Conservation (phyloP, 441 rosid genomes). For the Erodium texanum region DNA sequence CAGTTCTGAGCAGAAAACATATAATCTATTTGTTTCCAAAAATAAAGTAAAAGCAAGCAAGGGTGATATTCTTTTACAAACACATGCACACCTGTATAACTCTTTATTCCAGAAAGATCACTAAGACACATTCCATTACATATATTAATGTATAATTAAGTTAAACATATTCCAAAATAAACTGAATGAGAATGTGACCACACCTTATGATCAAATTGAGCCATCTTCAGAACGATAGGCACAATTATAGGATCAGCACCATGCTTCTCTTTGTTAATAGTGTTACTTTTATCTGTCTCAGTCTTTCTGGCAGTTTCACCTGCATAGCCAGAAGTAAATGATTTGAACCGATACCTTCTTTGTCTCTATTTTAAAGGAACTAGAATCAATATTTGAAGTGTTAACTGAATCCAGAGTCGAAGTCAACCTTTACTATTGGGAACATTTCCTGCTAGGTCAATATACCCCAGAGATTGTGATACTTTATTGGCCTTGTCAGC, state of each 20-base stretch:
- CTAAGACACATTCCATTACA: neutral
- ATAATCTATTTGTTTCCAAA: neutral
- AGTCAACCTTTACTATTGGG: conserved; percentile 35
- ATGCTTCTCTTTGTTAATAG: conserved; percentile 45
- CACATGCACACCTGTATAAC: neutral
- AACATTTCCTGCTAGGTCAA: conserved; percentile 30
- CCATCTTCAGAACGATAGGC: conserved; percentile 86
- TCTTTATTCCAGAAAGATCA: neutral
- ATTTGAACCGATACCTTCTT: neutral
- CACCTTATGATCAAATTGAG: conserved; percentile 93
- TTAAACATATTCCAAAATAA: neutral
- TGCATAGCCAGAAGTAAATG: conserved; percentile 20
- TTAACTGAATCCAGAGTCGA: conserved; percentile 5
- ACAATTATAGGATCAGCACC: conserved; percentile 72
- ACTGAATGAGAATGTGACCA: conserved; percentile 12
- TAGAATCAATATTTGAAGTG: neutral
- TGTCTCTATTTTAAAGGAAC: neutral
- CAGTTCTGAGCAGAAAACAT: too few relatives aligned
- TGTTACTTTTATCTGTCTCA: conserved; percentile 21
- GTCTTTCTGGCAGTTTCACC: conserved; percentile 39
- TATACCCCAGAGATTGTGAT: conserved; percentile 28
- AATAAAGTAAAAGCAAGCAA: neutral
- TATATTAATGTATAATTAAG: neutral
- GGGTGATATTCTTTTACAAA: neutral
- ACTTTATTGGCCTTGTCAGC: conserved; percentile 30